These are phyloP conservation scores for Kandelia obovata DNA, from an alignment of 345 rosid genomes.

Conservation along the genomic window DNA sequence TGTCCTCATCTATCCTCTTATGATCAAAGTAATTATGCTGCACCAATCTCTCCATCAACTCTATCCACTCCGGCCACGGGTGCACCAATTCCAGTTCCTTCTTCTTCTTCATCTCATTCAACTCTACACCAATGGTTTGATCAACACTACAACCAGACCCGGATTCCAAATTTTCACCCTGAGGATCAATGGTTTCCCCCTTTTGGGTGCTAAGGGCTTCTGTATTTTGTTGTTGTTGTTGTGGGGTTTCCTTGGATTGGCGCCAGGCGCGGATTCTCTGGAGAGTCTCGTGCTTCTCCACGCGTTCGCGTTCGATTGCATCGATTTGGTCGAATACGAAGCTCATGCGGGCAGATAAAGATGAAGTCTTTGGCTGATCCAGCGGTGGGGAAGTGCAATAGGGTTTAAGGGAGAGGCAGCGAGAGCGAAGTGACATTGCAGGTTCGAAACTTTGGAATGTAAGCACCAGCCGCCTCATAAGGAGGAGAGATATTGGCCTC, in stretches of 20 bases:
- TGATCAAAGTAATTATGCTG: slow-evolving; percentile 93
- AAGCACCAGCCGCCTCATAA: slow-evolving; percentile 40
- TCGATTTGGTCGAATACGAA: slow-evolving; percentile 92
- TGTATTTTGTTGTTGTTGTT: slow-evolving; percentile 14
- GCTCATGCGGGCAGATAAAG: slow-evolving; percentile 88
- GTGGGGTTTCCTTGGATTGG: slow-evolving; percentile 50
- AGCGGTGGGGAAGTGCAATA: slow-evolving; percentile 23
- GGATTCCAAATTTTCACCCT: slow-evolving; percentile 7
- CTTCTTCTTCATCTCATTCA: slow-evolving; percentile 14
- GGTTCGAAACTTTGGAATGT: slow-evolving; percentile 23
- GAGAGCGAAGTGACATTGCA: slow-evolving; percentile 16
- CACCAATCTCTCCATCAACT: slow-evolving; percentile 79
- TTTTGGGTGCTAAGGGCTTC: neutral
- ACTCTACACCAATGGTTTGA: slow-evolving; percentile 10
- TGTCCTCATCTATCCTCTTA: slow-evolving; percentile 64
- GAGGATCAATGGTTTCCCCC: slow-evolving; percentile 9
- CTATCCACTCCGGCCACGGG: slow-evolving; percentile 99
- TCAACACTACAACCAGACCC: neutral
- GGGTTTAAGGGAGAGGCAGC: slow-evolving; percentile 20
- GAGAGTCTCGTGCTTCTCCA: slow-evolving; percentile 61
- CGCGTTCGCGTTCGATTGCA: slow-evolving; percentile 64
- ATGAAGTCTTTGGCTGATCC: slow-evolving; percentile 48
- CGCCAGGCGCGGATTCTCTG: slow-evolving; percentile 92
- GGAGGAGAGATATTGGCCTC: slow-evolving; percentile 45
- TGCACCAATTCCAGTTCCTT: slow-evolving; percentile 64